Evolutionary conservation across 1,139 yeast species (phyloP), one percentile per base, ranked within the genome.

Genomic region (Kodamaea sp.): DNA sequence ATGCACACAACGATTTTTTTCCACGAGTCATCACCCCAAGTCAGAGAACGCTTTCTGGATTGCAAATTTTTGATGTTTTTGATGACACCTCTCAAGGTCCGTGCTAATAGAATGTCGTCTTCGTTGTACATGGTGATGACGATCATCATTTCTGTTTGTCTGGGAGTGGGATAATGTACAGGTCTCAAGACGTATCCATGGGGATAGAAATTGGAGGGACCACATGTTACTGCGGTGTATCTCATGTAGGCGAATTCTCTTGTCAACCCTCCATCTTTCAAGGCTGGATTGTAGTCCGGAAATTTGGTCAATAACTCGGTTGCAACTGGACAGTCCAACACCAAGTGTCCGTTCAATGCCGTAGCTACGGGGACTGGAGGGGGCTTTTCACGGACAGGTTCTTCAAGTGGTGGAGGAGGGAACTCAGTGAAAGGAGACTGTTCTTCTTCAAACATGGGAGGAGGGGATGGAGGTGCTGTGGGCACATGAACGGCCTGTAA

Each of bases 1-100:
- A 70, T 56, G 48, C 76, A 70, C 21, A 70, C 76, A 19, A 70
- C 75, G 15, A 70, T 60, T 43, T 70, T 70, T 42, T 70, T 70
- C 76, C 76, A 70, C 6, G 73, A 66, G 45, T 69, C 74, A 36
- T 65, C 65, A 24, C 76, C 76, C 76, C 76, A 70, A 15, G 61
- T 63, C 2, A 63, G 49, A 12, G 72, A 63, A 44, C 70, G 55
- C 7, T 63, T 58, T 46, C 73, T 57, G 8, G 74, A 67, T 46
- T 69, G 73, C 44, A 70, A 59, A 44, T 70, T 70, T 48, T 70
- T 70, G 44, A 70, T 70, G 44, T 70, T 70, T 38, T 70, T 70
- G 48, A 70, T 69, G 4, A 70, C 69, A 25, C 76, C 76, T 46
- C 70, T 70, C 39, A 70, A 59, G 2, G 76, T 70, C 34, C 73